Evolutionary conservation across 2,329 filamentous ascomycete species (phyloP), one percentile per base, ranked within the genome.

Genomic region (Ophiocordyceps sinensis): DNA sequence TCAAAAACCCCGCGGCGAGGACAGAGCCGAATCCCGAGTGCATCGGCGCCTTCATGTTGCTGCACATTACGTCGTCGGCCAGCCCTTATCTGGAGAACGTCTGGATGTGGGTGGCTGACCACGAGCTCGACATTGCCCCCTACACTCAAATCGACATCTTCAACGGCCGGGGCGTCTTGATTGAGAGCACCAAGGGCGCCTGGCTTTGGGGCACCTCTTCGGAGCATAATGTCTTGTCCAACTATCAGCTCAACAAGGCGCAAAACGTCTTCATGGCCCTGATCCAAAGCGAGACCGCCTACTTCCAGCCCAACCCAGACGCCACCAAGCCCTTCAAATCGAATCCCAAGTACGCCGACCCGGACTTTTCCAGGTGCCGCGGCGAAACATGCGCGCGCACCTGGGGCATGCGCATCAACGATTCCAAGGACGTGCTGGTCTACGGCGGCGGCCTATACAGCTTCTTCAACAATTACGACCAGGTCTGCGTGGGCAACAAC

Each of bases 61-160:
- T 84, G 35, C 79, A 84, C 58, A 55, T 84, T 40, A 82, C 78
- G 3, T 44, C 61, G n/a, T 56, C 67, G 29, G 71, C 73, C 40
- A 81, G 76, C 49, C 75, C 77, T 37, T 94, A 94, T 64, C 66
- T 94, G 36, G 88, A 95, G 67, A 94, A 94, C 65, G 79, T 71
- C 37, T 94, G 85, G 85, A 80, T 85, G 60, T 94, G 87, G 86
- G 82, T 86, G 37, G 78, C 87, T 2, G 87, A 94, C 58, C 87
- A 94, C 66, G 85, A 93, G 56, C 79, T 94, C 23, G 88, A 94
- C 58, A 71, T 77, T 12, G 48, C 61, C 9, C 79, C 81, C 53
- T 75, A 84, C 59, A 76, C 81, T 56, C 83, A 91, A 60, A 82
- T 91, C 59, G 80, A 85, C 63, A 77, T 94, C 54, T 94, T 82